Base-by-base conservation (phyloP, 78 protist species). In the Planoprotostelium fungivorum region DNA sequence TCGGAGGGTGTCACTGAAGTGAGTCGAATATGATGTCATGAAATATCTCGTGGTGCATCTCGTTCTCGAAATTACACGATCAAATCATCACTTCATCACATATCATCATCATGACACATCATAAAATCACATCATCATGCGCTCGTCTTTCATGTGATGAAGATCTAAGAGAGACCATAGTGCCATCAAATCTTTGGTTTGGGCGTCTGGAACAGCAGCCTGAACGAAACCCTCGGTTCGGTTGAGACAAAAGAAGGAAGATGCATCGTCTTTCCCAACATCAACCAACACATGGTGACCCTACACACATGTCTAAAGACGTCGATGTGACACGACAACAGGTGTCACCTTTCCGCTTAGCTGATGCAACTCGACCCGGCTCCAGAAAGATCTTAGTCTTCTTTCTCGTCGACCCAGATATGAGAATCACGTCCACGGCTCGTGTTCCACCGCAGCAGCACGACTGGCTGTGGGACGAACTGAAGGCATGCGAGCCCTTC, bases 261-360 rank as follows among this genome's bases (percentile, higher is more conserved):
- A 38, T 87, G 93, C 88, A 37, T 93, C 34, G 88, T 88, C 34
- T 93, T 93, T 37, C 95, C 95, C 35, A 93, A 93, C 87, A 34
- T 34, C 31, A 0, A 51, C 29, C 95, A 93, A 35, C 95, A 93
- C 84, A 16, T 1, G 23, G 35, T 51, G 16, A n/a, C n/a, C n/a
- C n/a, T n/a, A n/a, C n/a, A n/a, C n/a, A n/a, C n/a, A n/a, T n/a
- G n/a, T n/a, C n/a, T n/a, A n/a, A n/a, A n/a, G n/a, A n/a, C n/a
- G n/a, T n/a, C n/a, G n/a, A n/a, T n/a, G n/a, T n/a, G 16, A 51
- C 5, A 51, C 16, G 16, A 16, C 16, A 5, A 51, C 73, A 51
- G 73, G 87, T 85, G 63, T 16, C 5, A 37, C 87, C 87, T 37
- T 85, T 85, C 16, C 35, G 37, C 29, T 5, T 91, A 5, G 84